Percentiles rank a stretch among this genome's conserved stretches.
Conservation (phyloP, 306 rosid genomes). For the Quercus glauca region DNA sequence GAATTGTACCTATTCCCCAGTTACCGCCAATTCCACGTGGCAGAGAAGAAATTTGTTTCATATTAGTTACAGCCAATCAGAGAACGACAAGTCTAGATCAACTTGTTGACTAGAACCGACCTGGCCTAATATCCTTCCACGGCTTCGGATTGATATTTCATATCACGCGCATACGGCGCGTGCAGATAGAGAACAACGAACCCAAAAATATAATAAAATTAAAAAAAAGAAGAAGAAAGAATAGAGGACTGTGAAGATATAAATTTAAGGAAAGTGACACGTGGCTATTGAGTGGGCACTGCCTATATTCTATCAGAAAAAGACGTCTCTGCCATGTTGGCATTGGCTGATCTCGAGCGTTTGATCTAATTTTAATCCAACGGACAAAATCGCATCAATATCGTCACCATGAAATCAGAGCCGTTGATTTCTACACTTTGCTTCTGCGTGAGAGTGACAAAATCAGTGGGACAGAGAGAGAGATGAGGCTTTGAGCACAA, state of each 20-base stretch:
- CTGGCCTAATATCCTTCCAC: neutral
- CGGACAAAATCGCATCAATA: neutral
- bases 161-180: slow-evolving; percentile 7
- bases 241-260: neutral
- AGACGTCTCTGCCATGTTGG: slow-evolving; percentile 49
- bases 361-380: slow-evolving; percentile 2
- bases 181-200: neutral
- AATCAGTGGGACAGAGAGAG: neutral
- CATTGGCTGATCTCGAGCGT: slow-evolving; percentile 26
- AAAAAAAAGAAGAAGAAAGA: neutral
- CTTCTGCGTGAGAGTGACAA: slow-evolving; percentile 18
- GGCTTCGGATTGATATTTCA: neutral
- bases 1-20: neutral
- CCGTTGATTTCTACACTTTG: neutral
- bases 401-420: neutral
- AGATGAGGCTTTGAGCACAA: neutral
- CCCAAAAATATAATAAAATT: neutral
- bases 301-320: slow-evolving; percentile 31
- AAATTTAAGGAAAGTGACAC: slow-evolving; percentile 29
- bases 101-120: neutral
- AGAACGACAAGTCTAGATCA: neutral
- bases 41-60: neutral
- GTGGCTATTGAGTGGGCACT: slow-evolving; percentile 31
- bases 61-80: neutral
- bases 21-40: neutral